phyloP scores from a whole-genome alignment of 805 yeast species.

The Brettanomyces naardenensis region DNA sequence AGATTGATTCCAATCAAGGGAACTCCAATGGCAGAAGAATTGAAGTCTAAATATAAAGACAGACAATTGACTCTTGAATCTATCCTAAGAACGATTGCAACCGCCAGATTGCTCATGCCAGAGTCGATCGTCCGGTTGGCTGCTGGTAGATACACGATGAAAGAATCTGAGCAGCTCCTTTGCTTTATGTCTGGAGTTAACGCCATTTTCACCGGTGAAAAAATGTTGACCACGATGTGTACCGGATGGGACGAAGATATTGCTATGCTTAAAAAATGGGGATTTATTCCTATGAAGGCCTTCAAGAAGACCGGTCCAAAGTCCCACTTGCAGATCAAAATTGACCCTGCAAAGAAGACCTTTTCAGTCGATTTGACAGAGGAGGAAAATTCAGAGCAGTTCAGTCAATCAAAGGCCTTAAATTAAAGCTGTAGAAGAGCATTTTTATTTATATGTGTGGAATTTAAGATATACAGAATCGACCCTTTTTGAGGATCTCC shows the following conservation, averaged over 20 bases:
- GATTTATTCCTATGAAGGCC: constrained; percentile 24
- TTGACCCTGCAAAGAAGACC: constrained; percentile 1
- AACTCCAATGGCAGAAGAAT: constrained; percentile 61
- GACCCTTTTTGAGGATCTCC: no score
- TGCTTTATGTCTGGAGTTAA: constrained; percentile 75
- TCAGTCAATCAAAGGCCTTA: no score
- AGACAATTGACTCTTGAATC: constrained; percentile 50
- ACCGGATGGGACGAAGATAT: constrained; percentile 81
- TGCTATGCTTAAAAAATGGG: constrained; percentile 63
- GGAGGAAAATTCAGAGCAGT: not conserved
- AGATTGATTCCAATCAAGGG: constrained; percentile 73
- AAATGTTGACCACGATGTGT: constrained; percentile 76
- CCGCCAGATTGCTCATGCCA: constrained; percentile 74
- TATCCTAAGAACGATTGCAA: constrained; percentile 61
- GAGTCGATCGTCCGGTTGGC: constrained; percentile 62
- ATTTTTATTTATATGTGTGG: no score
- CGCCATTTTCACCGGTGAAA: constrained; percentile 76
- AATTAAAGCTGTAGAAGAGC: no score
- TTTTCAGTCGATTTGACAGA: not conserved
- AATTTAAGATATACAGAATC: no score
- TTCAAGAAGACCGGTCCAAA: constrained; percentile 7
- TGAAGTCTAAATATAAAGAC: constrained; percentile 25
- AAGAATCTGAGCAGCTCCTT: constrained; percentile 63
- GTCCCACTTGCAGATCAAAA: constrained; percentile 1
- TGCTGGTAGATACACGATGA: constrained; percentile 79